phyloP scores from a whole-genome alignment of 257 asterid genomes.

The Galeopsis tetrahit region DNA sequence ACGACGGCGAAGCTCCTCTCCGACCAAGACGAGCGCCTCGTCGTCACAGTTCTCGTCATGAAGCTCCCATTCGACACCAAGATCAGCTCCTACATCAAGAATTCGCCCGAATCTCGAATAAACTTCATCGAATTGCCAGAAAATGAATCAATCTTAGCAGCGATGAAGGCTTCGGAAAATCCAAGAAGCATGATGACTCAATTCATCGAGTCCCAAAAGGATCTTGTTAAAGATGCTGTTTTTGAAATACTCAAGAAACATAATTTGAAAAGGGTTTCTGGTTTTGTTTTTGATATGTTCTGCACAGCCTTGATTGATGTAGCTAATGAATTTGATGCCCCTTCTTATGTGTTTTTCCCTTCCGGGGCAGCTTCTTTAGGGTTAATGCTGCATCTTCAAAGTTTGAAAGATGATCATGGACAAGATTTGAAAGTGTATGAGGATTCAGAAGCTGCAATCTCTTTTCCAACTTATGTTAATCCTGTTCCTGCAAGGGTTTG shows the following conservation, averaged over 20 bases:
- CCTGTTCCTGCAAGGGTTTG: slow-evolving; percentile 40
- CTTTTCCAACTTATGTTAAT: slow-evolving; percentile 27
- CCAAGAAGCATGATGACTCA: not conserved
- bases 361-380: slow-evolving; percentile 48
- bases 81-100: slow-evolving; percentile 28
- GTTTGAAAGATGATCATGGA: slow-evolving; percentile 26
- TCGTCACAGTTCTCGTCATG: slow-evolving; percentile 43
- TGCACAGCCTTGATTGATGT: slow-evolving; percentile 50
- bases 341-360: slow-evolving; percentile 46
- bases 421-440: not conserved
- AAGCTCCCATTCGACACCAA: slow-evolving; percentile 33
- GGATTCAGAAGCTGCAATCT: not conserved
- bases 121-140: slow-evolving; percentile 26
- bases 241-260: not conserved
- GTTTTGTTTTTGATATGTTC: slow-evolving; percentile 38
- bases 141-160: not conserved
- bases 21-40: slow-evolving; percentile 37
- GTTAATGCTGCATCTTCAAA: slow-evolving; percentile 38
- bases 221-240: slow-evolving; percentile 24
- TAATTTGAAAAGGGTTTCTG: slow-evolving; percentile 25
- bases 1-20: slow-evolving; percentile 43
- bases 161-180: not conserved
- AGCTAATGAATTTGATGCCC: slow-evolving; percentile 47
- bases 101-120: slow-evolving; percentile 24
- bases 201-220: slow-evolving; percentile 36